These are phyloP conservation scores for Lasiosphaeriaceae sp. DNA, from an alignment of 495 filamentous ascomycete species.

Conservation along the genomic window DNA sequence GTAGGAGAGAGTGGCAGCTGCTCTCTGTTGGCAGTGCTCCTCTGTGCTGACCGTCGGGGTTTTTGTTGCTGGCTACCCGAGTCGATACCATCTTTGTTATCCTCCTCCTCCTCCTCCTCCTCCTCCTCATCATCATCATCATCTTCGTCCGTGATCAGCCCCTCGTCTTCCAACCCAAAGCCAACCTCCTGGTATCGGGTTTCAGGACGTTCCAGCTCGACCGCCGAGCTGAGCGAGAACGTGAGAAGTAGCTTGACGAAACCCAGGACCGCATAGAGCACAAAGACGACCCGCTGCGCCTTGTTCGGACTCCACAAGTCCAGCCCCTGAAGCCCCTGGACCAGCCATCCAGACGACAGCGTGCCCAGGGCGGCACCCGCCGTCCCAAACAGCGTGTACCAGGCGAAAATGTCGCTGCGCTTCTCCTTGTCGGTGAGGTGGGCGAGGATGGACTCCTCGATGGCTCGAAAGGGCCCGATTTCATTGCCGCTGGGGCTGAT, in stretches of 20 bases:
- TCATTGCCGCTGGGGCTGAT: constrained; percentile 80
- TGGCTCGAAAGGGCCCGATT: constrained; percentile 76
- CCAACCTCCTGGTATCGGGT: background rate
- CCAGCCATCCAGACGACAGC: constrained; percentile 61
- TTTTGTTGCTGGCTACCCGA: too few relatives aligned
- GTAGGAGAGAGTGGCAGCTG: background rate
- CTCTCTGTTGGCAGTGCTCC: too few relatives aligned
- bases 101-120: background rate
- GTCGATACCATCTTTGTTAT: background rate
- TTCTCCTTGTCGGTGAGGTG: constrained; percentile 60
- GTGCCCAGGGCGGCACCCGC: constrained; percentile 67
- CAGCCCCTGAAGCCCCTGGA: constrained; percentile 46
- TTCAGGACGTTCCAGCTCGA: constrained; percentile 50
- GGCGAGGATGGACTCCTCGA: constrained; percentile 74
- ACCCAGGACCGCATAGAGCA: constrained; percentile 64
- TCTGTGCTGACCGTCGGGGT: too few relatives aligned
- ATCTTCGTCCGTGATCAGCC: constrained; percentile 42
- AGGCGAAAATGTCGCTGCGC: constrained; percentile 73
- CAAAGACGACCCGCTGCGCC: constrained; percentile 68
- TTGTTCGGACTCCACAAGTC: constrained; percentile 52
- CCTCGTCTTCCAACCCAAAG: constrained; percentile 34
- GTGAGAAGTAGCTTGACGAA: constrained; percentile 61
- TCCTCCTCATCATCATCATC: background rate
- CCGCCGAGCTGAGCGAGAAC: constrained; percentile 52
- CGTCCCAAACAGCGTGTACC: constrained; percentile 71